Evolutionary conservation across 2,329 filamentous ascomycete genomes (phyloP), one percentile per base, ranked within the genome.

Genomic region (Exophiala dermatitidis): DNA sequence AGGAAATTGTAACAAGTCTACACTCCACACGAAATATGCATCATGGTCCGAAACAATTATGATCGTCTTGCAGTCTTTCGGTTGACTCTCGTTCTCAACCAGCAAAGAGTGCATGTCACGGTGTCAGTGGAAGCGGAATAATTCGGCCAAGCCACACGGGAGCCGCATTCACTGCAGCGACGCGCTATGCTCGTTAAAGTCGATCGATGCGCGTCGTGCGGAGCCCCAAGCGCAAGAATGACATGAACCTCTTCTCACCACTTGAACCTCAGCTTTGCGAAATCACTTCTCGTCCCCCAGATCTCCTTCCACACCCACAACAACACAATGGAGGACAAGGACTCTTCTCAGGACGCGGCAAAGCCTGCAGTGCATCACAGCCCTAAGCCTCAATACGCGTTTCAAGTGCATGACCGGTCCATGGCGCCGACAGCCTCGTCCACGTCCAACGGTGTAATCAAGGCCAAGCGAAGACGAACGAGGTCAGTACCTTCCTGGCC

Each of bases 401-500:
- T 53, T 28, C 50, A 57, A 44, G 31, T 48, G 37, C 50, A 57
- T 41, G 9, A 26, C 34, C 44, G 36, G 19, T 12, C 43, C 19
- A 48, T 37, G 28, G 50, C 53, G 50, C 45, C 53, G 5, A 32
- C 41, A 33, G 29, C 46, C 33, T 28, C 43, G 8, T 37, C 47
- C 37, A 32, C 30, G 12, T 34, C 32, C 29, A 30, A 12, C 5
- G 38, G 32, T 31, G 49, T 26, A 29, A 32, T 45, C 31, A 61
- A 61, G 43, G 46, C 56, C 29, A 63, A 57, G 50, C 52, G 61
- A 52, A 55, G 50, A 48, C 31, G 61, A 41, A 63, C 61, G 4
- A 63, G 61, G 61, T 62, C 36, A 19, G 44, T 44, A 44, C 8
- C 19, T 12, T 4, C 19, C 9, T 32, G 32, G 26, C 32, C 26